A percentile compares a stretch with the other conserved stretches of the same genome.
Evolutionary conservation across 495 filamentous ascomycete species (phyloP).

Genomic region (Neurospora sp.): DNA sequence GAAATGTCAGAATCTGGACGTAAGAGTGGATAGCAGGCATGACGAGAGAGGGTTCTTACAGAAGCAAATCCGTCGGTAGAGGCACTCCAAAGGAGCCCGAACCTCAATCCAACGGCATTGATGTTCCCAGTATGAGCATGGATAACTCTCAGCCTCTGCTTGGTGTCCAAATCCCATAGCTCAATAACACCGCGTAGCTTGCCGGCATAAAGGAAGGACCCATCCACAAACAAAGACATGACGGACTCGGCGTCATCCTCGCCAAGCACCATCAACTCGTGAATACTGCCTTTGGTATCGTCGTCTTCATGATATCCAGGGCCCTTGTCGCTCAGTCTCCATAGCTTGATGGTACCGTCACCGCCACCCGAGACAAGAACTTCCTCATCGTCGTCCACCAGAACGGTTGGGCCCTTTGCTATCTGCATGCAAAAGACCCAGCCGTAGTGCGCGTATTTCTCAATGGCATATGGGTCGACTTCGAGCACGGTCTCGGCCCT

Average conservation of each 20-base stretch:
- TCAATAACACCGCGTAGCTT: conserved; percentile 84
- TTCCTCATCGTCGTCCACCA: conserved; percentile 59
- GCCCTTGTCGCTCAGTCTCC: conserved; percentile 49
- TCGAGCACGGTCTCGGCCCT: conserved; percentile 57
- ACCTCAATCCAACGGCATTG: conserved; percentile 72
- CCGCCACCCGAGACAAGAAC: conserved; percentile 83
- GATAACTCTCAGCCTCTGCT: conserved; percentile 76
- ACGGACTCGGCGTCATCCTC: conserved; percentile 74
- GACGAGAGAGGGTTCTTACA: conserved; percentile 37
- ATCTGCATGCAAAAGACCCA: conserved; percentile 94
- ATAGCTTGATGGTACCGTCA: conserved; percentile 86
- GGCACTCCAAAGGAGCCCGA: conserved; percentile 75
- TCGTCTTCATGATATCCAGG: conserved; percentile 21
- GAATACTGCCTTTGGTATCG: conserved; percentile 40
- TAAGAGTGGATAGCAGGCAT: neutral
- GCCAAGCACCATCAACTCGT: conserved; percentile 55
- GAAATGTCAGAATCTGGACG: conserved; percentile 1
- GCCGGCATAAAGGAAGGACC: conserved; percentile 82
- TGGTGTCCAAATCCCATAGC: conserved; percentile 93
- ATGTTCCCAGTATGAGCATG: conserved; percentile 73
- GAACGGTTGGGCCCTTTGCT: conserved; percentile 49
- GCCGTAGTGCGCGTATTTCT: conserved; percentile 85
- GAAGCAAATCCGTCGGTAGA: conserved; percentile 69
- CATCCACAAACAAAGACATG: conserved; percentile 72
- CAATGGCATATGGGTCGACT: conserved; percentile 71